Conservation (phyloP, 2,329 filamentous ascomycete species). For the Trematosphaeria pertusa region DNA sequence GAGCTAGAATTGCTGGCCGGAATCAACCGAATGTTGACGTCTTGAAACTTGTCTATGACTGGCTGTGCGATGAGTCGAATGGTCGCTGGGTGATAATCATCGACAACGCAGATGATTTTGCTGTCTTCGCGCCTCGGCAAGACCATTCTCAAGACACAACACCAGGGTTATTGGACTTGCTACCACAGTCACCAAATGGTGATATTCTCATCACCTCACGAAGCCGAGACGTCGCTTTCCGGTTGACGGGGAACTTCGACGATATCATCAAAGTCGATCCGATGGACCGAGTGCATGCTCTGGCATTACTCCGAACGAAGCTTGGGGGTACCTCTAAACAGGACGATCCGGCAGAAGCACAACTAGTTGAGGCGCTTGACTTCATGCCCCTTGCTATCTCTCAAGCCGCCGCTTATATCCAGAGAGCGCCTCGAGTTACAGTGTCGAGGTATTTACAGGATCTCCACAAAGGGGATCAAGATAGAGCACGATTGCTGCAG, state of each 20-base stretch:
- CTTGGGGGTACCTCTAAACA: background rate
- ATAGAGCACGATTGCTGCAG: slow-evolving; percentile 5
- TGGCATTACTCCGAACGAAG: slow-evolving; percentile 20
- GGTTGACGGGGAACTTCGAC: slow-evolving; percentile 11
- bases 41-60: slow-evolving; percentile 17
- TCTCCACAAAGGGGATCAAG: slow-evolving; percentile 8
- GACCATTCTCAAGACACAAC: background rate
- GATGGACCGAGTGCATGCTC: slow-evolving; percentile 16
- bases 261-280: slow-evolving; percentile 16
- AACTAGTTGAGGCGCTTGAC: slow-evolving; percentile 14
- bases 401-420: slow-evolving; percentile 39
- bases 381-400: slow-evolving; percentile 22
- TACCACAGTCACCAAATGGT: slow-evolving; percentile 25
- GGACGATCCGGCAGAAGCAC: slow-evolving; percentile 1
- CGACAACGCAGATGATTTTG: slow-evolving; percentile 30
- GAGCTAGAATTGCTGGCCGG: slow-evolving; percentile 10
- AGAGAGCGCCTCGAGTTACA: slow-evolving; percentile 7
- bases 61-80: slow-evolving; percentile 21
- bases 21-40: slow-evolving; percentile 18
- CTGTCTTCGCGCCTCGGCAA: slow-evolving; percentile 9
- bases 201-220: slow-evolving; percentile 20
- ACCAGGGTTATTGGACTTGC: slow-evolving; percentile 9
- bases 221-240: slow-evolving; percentile 16
- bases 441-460: slow-evolving; percentile 43
- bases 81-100: slow-evolving; percentile 26